Percentiles rank a stretch among this genome's conserved stretches.
phyloP scores from a whole-genome alignment of 1,284 basidiomycete genomes.

The Tylopilus sp. region DNA sequence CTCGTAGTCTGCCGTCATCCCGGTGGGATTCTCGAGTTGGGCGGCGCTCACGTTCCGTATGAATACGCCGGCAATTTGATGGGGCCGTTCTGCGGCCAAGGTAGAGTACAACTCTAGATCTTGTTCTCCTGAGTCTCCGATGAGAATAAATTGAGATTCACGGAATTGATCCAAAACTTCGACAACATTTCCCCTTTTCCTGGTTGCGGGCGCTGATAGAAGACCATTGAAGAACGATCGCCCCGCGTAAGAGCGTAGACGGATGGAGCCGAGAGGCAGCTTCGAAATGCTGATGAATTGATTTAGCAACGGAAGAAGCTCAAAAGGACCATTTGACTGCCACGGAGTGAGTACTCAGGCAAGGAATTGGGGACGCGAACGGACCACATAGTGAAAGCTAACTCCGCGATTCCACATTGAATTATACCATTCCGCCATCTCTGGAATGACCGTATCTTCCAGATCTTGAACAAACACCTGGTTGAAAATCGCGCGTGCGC shows the following conservation, averaged over 20 bases:
- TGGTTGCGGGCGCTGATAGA: conserved; percentile 65
- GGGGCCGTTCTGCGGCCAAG: conserved; percentile 62
- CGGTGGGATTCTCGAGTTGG: conserved; percentile 56
- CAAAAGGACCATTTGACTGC: conserved; percentile 85
- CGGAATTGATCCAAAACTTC: conserved; percentile 77
- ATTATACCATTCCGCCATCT: conserved; percentile 82
- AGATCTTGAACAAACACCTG: conserved; percentile 77
- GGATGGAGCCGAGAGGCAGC: conserved; percentile 34
- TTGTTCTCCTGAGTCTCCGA: conserved; percentile 87
- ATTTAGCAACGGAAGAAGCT: conserved; percentile 74
- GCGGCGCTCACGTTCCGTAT: conserved; percentile 62
- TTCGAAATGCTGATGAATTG: conserved; percentile 72
- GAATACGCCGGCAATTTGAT: conserved; percentile 68
- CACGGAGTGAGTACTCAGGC: conserved; percentile 20
- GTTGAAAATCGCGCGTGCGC: conserved; percentile 70
- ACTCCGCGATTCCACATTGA: conserved; percentile 64
- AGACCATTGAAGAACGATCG: conserved; percentile 76
- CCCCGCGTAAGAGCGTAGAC: conserved; percentile 58
- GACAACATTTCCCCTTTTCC: conserved; percentile 74
- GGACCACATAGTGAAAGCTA: conserved; percentile 81
- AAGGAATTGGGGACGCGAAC: conserved; percentile 30
- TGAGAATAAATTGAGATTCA: conserved; percentile 69
- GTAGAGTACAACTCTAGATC: conserved; percentile 80
- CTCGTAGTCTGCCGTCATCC: conserved; percentile 34
- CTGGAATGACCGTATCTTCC: conserved; percentile 73